These are phyloP conservation scores for Euphorbia celastroides DNA, from an alignment of 441 rosid genomes.

Conservation along the genomic window DNA sequence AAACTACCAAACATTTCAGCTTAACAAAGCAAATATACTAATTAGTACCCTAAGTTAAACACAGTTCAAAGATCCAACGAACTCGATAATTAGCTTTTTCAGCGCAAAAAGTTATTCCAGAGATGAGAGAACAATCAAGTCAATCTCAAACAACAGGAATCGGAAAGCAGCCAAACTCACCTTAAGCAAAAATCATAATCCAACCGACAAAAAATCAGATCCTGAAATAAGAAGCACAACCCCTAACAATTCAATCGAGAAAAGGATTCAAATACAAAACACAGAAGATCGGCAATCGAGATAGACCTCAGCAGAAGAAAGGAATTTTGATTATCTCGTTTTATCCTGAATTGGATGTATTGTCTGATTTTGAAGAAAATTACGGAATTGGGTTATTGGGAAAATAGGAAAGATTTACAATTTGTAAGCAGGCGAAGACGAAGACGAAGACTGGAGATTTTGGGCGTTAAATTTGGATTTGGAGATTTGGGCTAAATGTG, in stretches of 20 bases:
- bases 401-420: background rate
- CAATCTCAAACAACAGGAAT: background rate
- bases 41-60: background rate
- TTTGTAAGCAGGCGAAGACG: background rate
- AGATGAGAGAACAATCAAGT: background rate
- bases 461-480: background rate
- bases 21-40: background rate
- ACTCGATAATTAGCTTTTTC: background rate
- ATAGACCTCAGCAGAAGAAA: background rate
- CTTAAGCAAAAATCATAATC: background rate
- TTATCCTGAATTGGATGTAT: background rate
- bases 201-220: background rate
- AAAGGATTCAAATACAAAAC: background rate
- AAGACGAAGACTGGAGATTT: background rate
- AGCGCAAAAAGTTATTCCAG: background rate
- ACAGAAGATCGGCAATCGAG: background rate
- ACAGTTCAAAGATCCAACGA: background rate
- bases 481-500: background rate
- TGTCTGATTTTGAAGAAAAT: background rate
- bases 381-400: background rate
- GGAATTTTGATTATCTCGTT: background rate
- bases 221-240: background rate
- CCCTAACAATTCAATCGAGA: background rate
- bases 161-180: conserved; percentile 3
- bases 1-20: background rate